A percentile compares a stretch with the other conserved stretches of the same genome.
These are phyloP conservation scores for Lantana camara DNA, from an alignment of 257 asterid genomes.

Conservation along the genomic window DNA sequence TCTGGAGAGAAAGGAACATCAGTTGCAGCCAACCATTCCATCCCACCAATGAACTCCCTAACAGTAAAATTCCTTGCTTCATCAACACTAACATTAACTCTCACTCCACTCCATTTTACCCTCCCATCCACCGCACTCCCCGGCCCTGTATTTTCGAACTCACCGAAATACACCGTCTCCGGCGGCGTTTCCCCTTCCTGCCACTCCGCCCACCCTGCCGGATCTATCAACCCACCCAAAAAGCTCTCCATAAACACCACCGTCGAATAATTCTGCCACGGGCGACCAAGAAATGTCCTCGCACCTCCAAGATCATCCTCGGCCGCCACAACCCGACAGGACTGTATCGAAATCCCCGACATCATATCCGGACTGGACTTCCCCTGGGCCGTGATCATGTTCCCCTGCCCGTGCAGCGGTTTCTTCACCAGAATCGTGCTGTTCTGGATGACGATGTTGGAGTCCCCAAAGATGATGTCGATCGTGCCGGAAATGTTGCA, in stretches of 20 bases:
- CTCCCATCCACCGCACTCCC: conserved; percentile 27
- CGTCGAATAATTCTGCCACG: conserved; percentile 36
- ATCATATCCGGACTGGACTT: not conserved
- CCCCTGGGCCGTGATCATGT: conserved; percentile 38
- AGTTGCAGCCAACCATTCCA: not conserved
- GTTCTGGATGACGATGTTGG: conserved; percentile 40
- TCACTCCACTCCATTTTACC: conserved; percentile 34
- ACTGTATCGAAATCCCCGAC: conserved; percentile 40
- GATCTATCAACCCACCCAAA: conserved; percentile 25
- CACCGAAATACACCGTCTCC: conserved; percentile 38
- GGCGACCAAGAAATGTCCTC: conserved; percentile 36
- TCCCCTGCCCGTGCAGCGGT: conserved; percentile 33
- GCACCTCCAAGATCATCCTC: conserved; percentile 28
- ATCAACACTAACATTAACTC: not conserved
- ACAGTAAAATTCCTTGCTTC: conserved; percentile 26
- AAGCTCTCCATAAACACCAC: conserved; percentile 19
- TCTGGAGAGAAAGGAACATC: conserved; percentile 21
- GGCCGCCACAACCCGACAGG: conserved; percentile 12
- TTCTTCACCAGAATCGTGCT: conserved; percentile 24
- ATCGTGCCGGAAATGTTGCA: conserved; percentile 44
- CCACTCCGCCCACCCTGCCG: conserved; percentile 39
- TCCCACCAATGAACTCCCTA: conserved; percentile 15
- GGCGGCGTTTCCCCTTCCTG: conserved; percentile 2
- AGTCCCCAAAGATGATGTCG: conserved; percentile 44
- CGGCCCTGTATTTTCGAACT: conserved; percentile 37